Percentiles rank a stretch among this genome's conserved stretches.
Conservation (phyloP, 306 rosid genomes). For the Vigna radiata region DNA sequence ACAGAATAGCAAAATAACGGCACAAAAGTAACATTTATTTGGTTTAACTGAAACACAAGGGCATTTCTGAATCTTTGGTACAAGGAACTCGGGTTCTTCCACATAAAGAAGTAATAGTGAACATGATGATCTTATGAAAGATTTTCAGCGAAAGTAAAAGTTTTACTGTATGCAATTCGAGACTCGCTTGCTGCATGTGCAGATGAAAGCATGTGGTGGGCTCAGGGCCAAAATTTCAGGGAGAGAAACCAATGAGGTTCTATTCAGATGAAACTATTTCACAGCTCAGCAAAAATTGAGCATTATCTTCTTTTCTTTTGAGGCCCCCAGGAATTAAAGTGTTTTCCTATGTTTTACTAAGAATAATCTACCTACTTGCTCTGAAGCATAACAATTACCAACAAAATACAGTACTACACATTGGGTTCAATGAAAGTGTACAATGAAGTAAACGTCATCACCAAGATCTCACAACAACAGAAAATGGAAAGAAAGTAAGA, state of each 20-base stretch:
- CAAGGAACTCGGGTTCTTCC: not conserved
- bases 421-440: constrained; percentile 26
- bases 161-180: constrained; percentile 18
- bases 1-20: constrained; percentile 19
- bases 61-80: constrained; percentile 21
- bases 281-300: not conserved
- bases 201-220: not conserved
- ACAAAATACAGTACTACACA: constrained; percentile 19
- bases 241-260: constrained; percentile 20
- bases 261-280: constrained; percentile 24
- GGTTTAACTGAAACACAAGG: constrained; percentile 12
- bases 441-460: constrained; percentile 19
- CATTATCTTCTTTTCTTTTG: not conserved
- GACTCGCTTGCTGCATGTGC: constrained; percentile 11
- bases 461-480: constrained; percentile 14
- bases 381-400: constrained; percentile 11
- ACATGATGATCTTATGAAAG: constrained; percentile 9
- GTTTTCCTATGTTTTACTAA: not conserved
- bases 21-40: constrained; percentile 7
- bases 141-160: constrained; percentile 31
- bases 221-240: constrained; percentile 3
- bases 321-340: not conserved
- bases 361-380: not conserved
- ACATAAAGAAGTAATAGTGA: constrained; percentile 23
- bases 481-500: constrained; percentile 14